Conservation (phyloP, 1,284 basidiomycete species). For the Quambalaria eucalypti region DNA sequence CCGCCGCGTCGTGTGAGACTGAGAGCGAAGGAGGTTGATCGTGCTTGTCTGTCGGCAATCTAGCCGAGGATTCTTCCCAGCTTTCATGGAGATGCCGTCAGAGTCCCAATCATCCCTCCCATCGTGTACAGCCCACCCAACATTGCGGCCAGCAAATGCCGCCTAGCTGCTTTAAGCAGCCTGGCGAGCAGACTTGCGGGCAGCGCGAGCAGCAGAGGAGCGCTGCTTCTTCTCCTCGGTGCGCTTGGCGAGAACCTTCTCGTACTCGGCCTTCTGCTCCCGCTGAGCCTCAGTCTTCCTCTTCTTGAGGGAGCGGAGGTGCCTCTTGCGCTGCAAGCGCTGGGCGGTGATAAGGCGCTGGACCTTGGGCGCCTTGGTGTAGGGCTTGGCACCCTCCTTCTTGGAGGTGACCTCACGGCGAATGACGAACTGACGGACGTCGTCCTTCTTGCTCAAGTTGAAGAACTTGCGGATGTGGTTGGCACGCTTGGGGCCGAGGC, state of each 20-base stretch:
- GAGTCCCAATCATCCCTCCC: too few relatives aligned
- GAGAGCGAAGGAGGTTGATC: too few relatives aligned
- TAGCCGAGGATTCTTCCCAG: too few relatives aligned
- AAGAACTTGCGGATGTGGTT: constrained; percentile 85
- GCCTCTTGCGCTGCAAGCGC: constrained; percentile 92
- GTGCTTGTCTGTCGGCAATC: too few relatives aligned
- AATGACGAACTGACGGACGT: constrained; percentile 86
- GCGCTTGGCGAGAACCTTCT: constrained; percentile 75
- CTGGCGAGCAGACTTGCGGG: constrained; percentile 28
- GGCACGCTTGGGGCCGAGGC: constrained; percentile 72
- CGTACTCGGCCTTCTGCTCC: constrained; percentile 78
- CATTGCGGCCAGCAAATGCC: too few relatives aligned
- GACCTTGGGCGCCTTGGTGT: constrained; percentile 86
- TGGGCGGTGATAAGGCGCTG: constrained; percentile 68
- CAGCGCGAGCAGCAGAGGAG: constrained; percentile 18
- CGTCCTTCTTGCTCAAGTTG: constrained; percentile 95
- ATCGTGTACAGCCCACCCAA: too few relatives aligned
- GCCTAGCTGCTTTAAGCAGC: too few relatives aligned
- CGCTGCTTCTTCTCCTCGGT: constrained; percentile 76
- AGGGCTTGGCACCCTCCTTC: constrained; percentile 87
- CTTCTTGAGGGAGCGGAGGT: constrained; percentile 80
- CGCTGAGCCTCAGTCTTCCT: constrained; percentile 82
- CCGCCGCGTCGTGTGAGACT: too few relatives aligned
- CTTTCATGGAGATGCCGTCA: too few relatives aligned
- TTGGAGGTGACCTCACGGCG: constrained; percentile 81